Base-by-base conservation (phyloP, 2,329 filamentous ascomycete genomes). In the Colletotrichum caudatum region DNA sequence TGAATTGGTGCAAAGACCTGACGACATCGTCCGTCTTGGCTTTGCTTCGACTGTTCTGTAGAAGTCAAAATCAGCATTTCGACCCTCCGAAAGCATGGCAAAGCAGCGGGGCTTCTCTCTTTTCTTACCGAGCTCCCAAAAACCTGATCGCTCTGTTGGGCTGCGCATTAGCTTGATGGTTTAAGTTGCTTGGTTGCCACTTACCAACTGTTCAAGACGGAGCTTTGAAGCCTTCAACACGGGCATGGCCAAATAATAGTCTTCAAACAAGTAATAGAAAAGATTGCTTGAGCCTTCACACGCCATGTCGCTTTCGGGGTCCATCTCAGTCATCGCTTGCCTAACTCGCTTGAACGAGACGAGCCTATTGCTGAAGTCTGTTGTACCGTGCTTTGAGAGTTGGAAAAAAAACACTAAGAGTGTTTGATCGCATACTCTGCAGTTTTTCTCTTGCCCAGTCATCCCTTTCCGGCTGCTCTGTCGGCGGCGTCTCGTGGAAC, bases 241-340 rank as follows among this genome's bases (percentile, higher is more conserved):
- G 35, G 85, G 85, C 63, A 88, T 88, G 1, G 88, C 89, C 4
- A 88, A 88, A 46, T 85, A 84, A 82, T 90, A 91, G 76, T 91
- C 90, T 76, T 92, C 90, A 75, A 92, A 92, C 0, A 92, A 80
- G 75, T 91, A 91, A 77, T 91, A 92, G 79, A 91, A 91, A n/a
- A 73, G 61, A 26, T 70, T 69, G 26, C 64, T 73, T 48, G 71
- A 58, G 50, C 66, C 61, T 63, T 74, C 72, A 14, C 26, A 26
- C 2, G 61, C 69, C 16, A 33, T 37, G 14, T 53, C 29, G 26
- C 12, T n/a, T 33, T 29, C 37, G 35, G 50, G 37, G 26, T 18
- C 12, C 46, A 48, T n/a, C 61, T 58, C 39, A 54, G 58, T 37
- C 64, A 81, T 61, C 12, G 81, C 77, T 48, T 78, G 74, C 14